Base-by-base conservation (phyloP, 2,329 filamentous ascomycete genomes). In the Incumbomyces lentus region DNA sequence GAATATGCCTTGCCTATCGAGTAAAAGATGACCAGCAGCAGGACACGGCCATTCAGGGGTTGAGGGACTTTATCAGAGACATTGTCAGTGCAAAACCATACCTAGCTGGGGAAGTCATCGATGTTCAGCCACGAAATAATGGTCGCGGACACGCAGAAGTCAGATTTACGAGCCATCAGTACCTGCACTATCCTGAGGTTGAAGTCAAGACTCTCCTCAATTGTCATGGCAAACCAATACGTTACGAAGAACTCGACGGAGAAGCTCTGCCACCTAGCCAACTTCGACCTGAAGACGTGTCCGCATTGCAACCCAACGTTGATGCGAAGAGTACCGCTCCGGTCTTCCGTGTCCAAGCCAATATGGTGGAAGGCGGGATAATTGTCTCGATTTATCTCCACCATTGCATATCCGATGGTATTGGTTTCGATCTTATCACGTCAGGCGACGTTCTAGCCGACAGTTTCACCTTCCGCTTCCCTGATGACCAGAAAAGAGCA, bases 381-480 rank as follows among this genome's bases (percentile, higher is more conserved):
- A 52, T 57, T 17, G 48, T 57, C 14, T 55, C 54, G 4, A 33
- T 55, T 22, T 57, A 56, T 39, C 47, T 57, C 13, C 55, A 57
- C 31, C 55, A 57, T 39, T 56, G 55, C 48, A 51, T 56, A 44
- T 55, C 54, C 17, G 55, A 57, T 33, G 55, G 55, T 18, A 53
- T 52, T 7, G 54, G 55, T 16, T 40, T 54, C 37, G 52, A 50
- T 26, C 41, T 49, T 39, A 34, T 57, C 29, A 46, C 53, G 10
- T 51, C 55, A 18, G 55, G 55, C 14, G 52, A 47, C 35, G 29
- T 55, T 2, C 46, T 55, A 12, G 40, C 45, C 4, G 55, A 55
- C 31, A 48, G 49, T 5, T 52, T 46, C 44, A 44, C 44, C 6
- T 57, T 57, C 29, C 39, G 49, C 8, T 44, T 52, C 16, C 34